Evolutionary conservation across 2,329 filamentous ascomycete genomes (phyloP).

Genomic region (Orbilia ellipsospora): DNA sequence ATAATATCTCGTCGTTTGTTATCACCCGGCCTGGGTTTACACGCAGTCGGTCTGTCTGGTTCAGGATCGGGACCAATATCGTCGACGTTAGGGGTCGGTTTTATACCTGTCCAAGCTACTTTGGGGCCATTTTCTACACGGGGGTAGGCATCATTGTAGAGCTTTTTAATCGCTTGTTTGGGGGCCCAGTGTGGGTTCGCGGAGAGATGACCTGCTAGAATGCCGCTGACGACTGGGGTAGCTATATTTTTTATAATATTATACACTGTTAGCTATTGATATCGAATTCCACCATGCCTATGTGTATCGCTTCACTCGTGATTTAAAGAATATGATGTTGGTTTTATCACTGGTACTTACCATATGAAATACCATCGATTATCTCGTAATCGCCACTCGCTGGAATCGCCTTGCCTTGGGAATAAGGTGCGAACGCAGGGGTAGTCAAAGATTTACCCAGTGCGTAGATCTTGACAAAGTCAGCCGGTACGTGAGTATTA

Average conservation of each 20-base stretch:
- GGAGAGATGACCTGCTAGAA: conserved; percentile 22
- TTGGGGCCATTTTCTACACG: conserved; percentile 2
- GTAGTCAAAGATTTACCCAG: background rate
- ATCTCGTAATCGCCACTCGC: background rate
- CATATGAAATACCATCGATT: background rate
- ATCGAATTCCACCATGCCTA: too few species aligned
- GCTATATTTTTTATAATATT: background rate
- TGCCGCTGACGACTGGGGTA: conserved; percentile 8
- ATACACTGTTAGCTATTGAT: too few species aligned
- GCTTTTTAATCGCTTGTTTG: conserved; percentile 4
- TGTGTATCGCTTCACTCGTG: too few species aligned
- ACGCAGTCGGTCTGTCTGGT: background rate
- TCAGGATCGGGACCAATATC: background rate
- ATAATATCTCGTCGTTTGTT: too few species aligned
- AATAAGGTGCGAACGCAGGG: background rate
- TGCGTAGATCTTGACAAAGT: conserved; percentile 25
- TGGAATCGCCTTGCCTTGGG: background rate
- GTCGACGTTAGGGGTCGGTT: background rate
- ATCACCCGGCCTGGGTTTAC: background rate
- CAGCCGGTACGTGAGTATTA: background rate
- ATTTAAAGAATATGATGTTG: too few species aligned
- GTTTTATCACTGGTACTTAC: background rate
- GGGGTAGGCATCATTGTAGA: conserved; percentile 28
- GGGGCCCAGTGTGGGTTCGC: background rate
- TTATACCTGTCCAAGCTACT: conserved; percentile 13